These are phyloP conservation scores for Metarhizium sp. DNA, from an alignment of 2,329 filamentous ascomycete genomes.

Conservation along the genomic window DNA sequence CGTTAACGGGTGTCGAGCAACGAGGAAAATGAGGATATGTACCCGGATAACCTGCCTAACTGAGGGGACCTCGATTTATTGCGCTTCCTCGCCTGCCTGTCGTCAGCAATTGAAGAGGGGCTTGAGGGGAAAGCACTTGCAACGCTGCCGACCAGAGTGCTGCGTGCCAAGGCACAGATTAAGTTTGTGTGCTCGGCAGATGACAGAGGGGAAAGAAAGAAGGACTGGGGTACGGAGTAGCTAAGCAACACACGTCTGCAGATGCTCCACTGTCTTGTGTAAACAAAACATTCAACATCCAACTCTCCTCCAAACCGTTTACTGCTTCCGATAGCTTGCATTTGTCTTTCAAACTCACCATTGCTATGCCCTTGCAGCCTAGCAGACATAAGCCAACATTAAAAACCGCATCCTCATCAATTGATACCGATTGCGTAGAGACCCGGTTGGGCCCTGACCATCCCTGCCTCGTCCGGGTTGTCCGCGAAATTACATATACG, in stretches of 20 bases:
- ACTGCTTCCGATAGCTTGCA: background rate
- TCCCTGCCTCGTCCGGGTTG: background rate
- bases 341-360: background rate
- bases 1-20: background rate
- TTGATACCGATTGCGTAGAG: background rate
- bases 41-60: background rate
- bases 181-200: background rate
- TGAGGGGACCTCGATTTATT: no score
- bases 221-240: background rate
- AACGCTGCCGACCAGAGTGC: no score
- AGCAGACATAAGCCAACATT: conserved; percentile 1
- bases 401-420: background rate
- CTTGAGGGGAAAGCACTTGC: no score
- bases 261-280: background rate
- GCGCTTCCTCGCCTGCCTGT: no score
- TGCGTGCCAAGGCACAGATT: no score
- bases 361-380: background rate
- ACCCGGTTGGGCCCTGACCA: background rate
- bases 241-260: background rate
- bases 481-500: conserved; percentile 4
- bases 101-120: no score
- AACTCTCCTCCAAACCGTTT: background rate
- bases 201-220: background rate
- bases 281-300: background rate
- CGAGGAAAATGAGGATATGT: background rate